These are phyloP conservation scores for Colletotrichum liaoningense DNA, from an alignment of 2,329 filamentous ascomycete species.

Conservation along the genomic window DNA sequence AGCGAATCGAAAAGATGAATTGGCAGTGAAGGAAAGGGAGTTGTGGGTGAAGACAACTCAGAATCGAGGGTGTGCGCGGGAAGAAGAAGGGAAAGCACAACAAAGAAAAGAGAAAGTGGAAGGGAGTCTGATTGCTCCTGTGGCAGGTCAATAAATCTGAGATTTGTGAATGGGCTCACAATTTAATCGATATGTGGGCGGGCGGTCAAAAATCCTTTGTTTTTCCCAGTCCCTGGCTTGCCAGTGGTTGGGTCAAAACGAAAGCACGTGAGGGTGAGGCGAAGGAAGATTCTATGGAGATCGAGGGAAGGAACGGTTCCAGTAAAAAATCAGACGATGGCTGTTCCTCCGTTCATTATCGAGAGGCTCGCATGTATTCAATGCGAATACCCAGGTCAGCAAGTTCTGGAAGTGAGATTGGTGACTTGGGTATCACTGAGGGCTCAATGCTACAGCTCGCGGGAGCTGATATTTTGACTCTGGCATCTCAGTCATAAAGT, in stretches of 20 bases:
- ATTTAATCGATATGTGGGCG: not conserved
- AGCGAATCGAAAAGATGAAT: not conserved
- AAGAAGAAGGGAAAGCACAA: not conserved
- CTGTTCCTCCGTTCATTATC: not conserved
- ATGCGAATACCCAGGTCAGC: not conserved
- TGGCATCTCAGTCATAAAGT: too few species aligned
- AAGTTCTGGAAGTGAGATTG: not conserved
- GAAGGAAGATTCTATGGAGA: too few species aligned
- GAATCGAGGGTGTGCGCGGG: too few species aligned
- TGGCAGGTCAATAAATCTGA: not conserved
- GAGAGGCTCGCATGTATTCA: not conserved
- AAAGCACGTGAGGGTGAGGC: not conserved
- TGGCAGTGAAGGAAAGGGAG: not conserved
- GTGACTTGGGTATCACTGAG: too few species aligned
- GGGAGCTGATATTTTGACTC: too few species aligned
- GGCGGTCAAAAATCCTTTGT: not conserved
- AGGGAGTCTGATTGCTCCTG: not conserved
- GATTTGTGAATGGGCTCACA: not conserved
- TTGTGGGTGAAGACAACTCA: not conserved
- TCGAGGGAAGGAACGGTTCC: not conserved
- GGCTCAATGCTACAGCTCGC: too few species aligned
- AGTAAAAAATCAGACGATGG: not conserved
- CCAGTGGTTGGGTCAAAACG: too few species aligned
- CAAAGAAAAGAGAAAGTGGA: not conserved
- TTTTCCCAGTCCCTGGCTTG: not conserved